Percentiles rank a stretch among this genome's conserved stretches.
Conservation (phyloP, 305 asterid genomes). For the Fraxinus platypoda region DNA sequence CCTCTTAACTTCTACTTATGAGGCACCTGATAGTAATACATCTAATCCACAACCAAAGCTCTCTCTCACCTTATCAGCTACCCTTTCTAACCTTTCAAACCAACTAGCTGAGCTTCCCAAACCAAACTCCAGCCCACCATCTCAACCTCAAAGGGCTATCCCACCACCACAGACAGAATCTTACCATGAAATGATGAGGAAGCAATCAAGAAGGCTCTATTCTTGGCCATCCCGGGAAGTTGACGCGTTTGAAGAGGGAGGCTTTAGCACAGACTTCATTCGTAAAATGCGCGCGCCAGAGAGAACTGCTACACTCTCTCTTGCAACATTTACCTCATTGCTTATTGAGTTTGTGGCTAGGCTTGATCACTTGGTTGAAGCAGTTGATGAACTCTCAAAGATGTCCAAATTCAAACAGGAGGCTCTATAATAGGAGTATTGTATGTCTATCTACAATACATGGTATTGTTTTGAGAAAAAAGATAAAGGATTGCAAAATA, state of each 20-base stretch:
- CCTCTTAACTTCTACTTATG: conserved; percentile 28
- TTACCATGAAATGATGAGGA: conserved; percentile 53
- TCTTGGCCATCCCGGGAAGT: conserved; percentile 68
- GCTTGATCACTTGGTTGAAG: conserved; percentile 67
- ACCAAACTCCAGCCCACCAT: conserved; percentile 18
- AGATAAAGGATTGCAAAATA: conserved; percentile 11
- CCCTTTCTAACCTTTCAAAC: conserved; percentile 29
- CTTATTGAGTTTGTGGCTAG: conserved; percentile 66
- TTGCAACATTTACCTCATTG: conserved; percentile 58
- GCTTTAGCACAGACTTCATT: conserved; percentile 24
- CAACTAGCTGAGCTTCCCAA: conserved; percentile 22
- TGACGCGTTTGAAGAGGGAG: conserved; percentile 50
- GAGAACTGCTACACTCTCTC: conserved; percentile 52
- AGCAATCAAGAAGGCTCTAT: conserved; percentile 51
- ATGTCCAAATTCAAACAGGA: conserved; percentile 55
- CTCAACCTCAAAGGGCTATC: conserved; percentile 11
- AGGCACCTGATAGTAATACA: conserved; percentile 24
- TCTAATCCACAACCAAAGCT: conserved; percentile 30
- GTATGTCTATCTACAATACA: not conserved
- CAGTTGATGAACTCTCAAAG: conserved; percentile 56
- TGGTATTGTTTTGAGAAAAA: conserved; percentile 7
- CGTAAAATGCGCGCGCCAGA: conserved; percentile 48
- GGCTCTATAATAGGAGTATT: conserved; percentile 6
- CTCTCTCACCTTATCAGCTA: conserved; percentile 30
- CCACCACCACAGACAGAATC: conserved; percentile 35